These are phyloP conservation scores for Ascochyta fabae DNA, from an alignment of 2,329 filamentous ascomycete genomes.

Conservation along the genomic window DNA sequence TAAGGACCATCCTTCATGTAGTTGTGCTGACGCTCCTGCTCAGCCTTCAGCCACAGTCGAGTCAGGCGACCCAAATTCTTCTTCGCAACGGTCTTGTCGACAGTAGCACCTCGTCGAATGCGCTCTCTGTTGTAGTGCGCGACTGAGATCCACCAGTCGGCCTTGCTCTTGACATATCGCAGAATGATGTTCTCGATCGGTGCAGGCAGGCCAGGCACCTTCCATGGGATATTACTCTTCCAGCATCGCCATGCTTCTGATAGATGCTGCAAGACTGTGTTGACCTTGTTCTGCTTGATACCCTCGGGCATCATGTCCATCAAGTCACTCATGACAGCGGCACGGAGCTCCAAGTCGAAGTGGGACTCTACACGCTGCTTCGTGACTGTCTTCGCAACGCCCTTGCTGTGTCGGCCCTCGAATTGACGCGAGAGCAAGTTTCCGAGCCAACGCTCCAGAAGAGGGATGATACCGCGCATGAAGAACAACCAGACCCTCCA, in stretches of 20 bases:
- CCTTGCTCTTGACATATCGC: slow-evolving; percentile 98
- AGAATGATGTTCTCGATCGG: slow-evolving; percentile 99
- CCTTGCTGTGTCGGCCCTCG: slow-evolving; percentile 97
- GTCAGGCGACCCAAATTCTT: slow-evolving; percentile 97
- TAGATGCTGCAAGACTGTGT: slow-evolving; percentile 94
- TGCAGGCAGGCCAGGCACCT: slow-evolving; percentile 93
- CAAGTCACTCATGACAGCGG: slow-evolving; percentile 97
- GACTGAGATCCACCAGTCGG: slow-evolving; percentile 99
- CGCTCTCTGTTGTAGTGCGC: slow-evolving; percentile 98
- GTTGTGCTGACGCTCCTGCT: slow-evolving; percentile 98
- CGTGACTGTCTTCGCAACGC: slow-evolving; percentile 97
- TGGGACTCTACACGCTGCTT: slow-evolving; percentile 99
- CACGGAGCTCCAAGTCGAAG: slow-evolving; percentile 94
- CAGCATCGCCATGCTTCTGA: slow-evolving; percentile 99
- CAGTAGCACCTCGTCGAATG: slow-evolving; percentile 93
- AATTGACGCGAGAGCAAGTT: slow-evolving; percentile 97
- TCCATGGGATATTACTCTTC: slow-evolving; percentile 99
- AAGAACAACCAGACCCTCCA: slow-evolving; percentile 99
- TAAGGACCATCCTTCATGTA: slow-evolving; percentile 99
- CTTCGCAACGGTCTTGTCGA: slow-evolving; percentile 99
- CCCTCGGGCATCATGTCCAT: slow-evolving; percentile 99
- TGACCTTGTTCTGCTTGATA: slow-evolving; percentile 99
- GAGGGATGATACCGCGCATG: slow-evolving; percentile 96
- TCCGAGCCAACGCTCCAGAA: slow-evolving; percentile 95
- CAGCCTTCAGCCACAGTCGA: slow-evolving; percentile 94